Evolutionary conservation across 108 stramenopile genomes (phyloP).

Genomic region (Conticribra weissflogii): DNA sequence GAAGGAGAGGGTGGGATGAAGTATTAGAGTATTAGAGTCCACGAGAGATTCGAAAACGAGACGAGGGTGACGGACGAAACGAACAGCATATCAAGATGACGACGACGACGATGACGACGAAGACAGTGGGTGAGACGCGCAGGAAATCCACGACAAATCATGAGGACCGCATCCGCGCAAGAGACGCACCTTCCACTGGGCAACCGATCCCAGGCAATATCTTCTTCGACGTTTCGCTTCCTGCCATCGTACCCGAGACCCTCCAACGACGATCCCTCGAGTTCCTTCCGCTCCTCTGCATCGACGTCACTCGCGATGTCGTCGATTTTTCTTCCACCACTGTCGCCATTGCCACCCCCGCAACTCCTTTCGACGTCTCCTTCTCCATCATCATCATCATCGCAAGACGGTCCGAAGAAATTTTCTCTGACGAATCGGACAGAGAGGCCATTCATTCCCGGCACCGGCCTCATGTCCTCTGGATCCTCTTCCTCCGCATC

Average conservation of each 20-base stretch:
- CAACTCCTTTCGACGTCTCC: neutral
- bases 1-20: neutral
- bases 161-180: neutral
- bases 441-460: constrained; percentile 47
- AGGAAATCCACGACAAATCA: neutral
- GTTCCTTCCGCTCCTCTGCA: too few relatives aligned
- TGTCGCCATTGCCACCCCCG: neutral
- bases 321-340: neutral
- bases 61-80: neutral
- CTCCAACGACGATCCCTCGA: too few relatives aligned
- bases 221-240: too few relatives aligned
- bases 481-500: constrained; percentile 6
- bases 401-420: neutral
- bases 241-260: too few relatives aligned
- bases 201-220: constrained; percentile 36
- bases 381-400: neutral
- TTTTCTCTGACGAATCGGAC: constrained; percentile 43
- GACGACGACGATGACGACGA: too few relatives aligned
- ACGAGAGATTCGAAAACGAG: neutral
- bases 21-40: neutral
- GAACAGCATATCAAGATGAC: too few relatives aligned
- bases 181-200: constrained; percentile 38
- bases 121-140: neutral
- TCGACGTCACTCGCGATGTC: neutral
- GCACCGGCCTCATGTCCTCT: constrained; percentile 34